Conservation (phyloP, 1,284 basidiomycete species). For the Retiboletus flavoniger region DNA sequence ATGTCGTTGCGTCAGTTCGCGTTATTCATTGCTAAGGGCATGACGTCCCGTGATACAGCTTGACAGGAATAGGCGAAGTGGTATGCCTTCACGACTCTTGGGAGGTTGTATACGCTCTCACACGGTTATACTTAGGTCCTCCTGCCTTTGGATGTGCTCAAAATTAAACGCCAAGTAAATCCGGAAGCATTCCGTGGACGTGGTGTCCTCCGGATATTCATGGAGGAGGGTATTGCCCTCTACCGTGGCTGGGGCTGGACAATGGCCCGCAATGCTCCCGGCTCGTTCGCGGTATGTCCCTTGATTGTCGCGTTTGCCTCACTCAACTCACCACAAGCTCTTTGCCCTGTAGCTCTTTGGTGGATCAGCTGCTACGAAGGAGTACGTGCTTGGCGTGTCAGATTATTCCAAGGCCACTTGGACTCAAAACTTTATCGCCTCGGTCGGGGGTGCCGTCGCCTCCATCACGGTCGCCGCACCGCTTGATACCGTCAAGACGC, state of each 20-base stretch:
- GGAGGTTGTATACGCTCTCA: background rate
- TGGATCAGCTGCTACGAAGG: constrained; percentile 92
- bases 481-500: constrained; percentile 94
- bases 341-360: constrained; percentile 78
- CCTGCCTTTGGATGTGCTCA: constrained; percentile 92
- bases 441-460: constrained; percentile 90
- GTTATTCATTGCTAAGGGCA: background rate
- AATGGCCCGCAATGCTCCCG: constrained; percentile 95
- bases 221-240: constrained; percentile 88
- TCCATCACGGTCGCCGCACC: constrained; percentile 97
- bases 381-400: constrained; percentile 84
- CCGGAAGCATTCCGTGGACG: constrained; percentile 94
- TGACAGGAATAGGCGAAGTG: constrained; percentile 97
- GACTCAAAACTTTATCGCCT: constrained; percentile 94
- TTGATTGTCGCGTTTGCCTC: background rate
- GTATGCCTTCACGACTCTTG: constrained; percentile 45
- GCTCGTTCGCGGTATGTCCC: constrained; percentile 82
- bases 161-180: constrained; percentile 98
- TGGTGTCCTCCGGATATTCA: constrained; percentile 85
- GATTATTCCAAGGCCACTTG: constrained; percentile 95
- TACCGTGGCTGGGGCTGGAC: constrained; percentile 99
- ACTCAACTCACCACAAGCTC: background rate
- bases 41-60: constrained; percentile 42
- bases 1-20: constrained; percentile 23
- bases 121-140: constrained; percentile 57